Evolutionary conservation across 2,329 filamentous ascomycete genomes (phyloP).

Genomic region (Sclerotinia subarctica): DNA sequence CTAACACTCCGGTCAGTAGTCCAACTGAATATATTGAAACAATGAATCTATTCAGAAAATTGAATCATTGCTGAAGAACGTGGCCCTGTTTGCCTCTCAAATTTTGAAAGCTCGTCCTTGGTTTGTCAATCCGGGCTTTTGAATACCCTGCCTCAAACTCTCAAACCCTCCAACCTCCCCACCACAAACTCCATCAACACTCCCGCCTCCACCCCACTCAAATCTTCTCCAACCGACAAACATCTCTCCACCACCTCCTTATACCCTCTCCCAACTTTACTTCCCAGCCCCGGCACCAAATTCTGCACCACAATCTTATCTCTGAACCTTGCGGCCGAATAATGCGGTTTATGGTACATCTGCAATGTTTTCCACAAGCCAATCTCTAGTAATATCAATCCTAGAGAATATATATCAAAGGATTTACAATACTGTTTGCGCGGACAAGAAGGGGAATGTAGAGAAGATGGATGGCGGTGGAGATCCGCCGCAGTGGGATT

Average conservation of each 20-base stretch:
- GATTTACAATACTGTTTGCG: constrained; percentile 42
- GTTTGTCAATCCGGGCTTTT: no score
- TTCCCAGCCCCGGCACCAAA: constrained; percentile 43
- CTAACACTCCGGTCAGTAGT: no score
- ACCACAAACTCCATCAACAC: constrained; percentile 46
- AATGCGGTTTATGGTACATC: constrained; percentile 44
- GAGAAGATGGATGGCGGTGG: constrained; percentile 47
- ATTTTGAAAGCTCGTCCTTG: no score
- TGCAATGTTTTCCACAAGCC: constrained; percentile 46
- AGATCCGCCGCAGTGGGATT: constrained; percentile 43
- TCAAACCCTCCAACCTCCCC: constrained; percentile 42
- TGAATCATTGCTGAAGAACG: no score
- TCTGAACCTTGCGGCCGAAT: constrained; percentile 44
- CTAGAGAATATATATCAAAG: constrained; percentile 47
- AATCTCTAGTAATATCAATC: constrained; percentile 49
- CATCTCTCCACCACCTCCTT: constrained; percentile 45
- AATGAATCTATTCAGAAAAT: no score
- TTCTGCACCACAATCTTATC: constrained; percentile 44
- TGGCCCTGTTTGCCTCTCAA: no score
- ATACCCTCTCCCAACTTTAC: constrained; percentile 44
- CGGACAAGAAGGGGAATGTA: constrained; percentile 39
- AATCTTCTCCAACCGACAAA: constrained; percentile 41
- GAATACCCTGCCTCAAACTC: not conserved
- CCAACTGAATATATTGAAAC: no score
- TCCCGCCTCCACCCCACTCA: constrained; percentile 41